These are phyloP conservation scores for Adansonia grandidieri DNA, from an alignment of 441 rosid species.

Conservation along the genomic window DNA sequence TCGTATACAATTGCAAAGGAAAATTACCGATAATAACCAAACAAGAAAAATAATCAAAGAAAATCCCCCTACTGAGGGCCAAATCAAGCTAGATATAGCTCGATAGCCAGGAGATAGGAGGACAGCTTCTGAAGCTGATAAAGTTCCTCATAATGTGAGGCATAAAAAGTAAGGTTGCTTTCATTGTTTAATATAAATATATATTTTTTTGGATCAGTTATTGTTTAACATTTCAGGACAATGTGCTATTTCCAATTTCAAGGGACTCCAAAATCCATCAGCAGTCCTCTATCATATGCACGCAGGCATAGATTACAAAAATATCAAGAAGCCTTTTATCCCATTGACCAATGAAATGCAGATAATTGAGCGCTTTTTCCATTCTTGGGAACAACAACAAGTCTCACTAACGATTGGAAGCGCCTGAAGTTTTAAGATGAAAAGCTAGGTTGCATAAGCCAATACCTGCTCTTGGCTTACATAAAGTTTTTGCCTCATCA, in stretches of 20 bases:
- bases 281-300: not conserved
- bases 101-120: not conserved
- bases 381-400: not conserved
- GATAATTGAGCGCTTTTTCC: not conserved
- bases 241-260: not conserved
- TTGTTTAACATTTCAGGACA: not conserved
- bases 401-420: not conserved
- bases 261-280: not conserved
- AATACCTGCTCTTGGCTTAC: slow-evolving; percentile 74
- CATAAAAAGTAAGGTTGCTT: not conserved
- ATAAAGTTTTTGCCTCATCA: slow-evolving; percentile 74
- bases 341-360: too few species aligned
- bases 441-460: not conserved
- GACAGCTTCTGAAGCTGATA: not conserved
- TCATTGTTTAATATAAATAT: not conserved
- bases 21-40: too few species aligned
- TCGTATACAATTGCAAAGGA: not conserved
- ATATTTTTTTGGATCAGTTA: too few species aligned
- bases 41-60: too few species aligned
- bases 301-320: not conserved
- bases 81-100: slow-evolving; percentile 1
- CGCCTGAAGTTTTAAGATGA: not conserved
- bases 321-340: not conserved
- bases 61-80: not conserved
- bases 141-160: not conserved